These are phyloP conservation scores for Cavenderia fasciculata DNA, from an alignment of 78 protist species.

Conservation along the genomic window DNA sequence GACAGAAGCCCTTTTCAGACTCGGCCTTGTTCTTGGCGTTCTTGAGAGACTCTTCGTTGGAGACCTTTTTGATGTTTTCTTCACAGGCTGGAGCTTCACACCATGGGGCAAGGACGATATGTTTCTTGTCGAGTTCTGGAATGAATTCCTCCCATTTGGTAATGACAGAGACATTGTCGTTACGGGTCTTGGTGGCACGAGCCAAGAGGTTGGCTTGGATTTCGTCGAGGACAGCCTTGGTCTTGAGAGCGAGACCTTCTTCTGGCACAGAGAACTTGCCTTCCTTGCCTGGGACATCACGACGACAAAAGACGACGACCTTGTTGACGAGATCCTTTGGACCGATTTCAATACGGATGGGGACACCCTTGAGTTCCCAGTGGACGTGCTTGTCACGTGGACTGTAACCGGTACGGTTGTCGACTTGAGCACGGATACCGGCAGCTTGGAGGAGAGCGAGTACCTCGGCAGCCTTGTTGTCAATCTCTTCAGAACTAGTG, in stretches of 20 bases:
- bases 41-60: conserved; percentile 65
- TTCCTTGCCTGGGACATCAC: conserved; percentile 84
- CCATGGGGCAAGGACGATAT: conserved; percentile 87
- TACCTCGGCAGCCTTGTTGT: conserved; percentile 53
- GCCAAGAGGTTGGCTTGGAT: conserved; percentile 87
- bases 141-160: conserved; percentile 88
- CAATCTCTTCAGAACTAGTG: conserved; percentile 23
- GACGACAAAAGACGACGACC: conserved; percentile 77
- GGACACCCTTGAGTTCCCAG: conserved; percentile 98
- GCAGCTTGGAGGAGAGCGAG: conserved; percentile 59
- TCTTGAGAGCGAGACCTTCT: neutral
- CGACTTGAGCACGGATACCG: conserved; percentile 91
- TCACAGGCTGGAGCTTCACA: conserved; percentile 90
- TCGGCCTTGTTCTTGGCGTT: conserved; percentile 18
- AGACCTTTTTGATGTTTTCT: conserved; percentile 86
- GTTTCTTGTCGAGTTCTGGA: conserved; percentile 78
- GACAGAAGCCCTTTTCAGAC: conserved; percentile 73
- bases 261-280: conserved; percentile 24
- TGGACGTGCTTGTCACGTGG: conserved; percentile 95
- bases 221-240: conserved; percentile 49
- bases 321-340: conserved; percentile 91
- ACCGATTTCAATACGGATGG: conserved; percentile 98
- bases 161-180: conserved; percentile 42
- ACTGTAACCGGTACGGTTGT: conserved; percentile 83
- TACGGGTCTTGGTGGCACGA: conserved; percentile 77